Percentiles rank a stretch among this genome's conserved stretches.
phyloP scores from a whole-genome alignment of 371 early-diverging fungal species.

The Mucor indicus region DNA sequence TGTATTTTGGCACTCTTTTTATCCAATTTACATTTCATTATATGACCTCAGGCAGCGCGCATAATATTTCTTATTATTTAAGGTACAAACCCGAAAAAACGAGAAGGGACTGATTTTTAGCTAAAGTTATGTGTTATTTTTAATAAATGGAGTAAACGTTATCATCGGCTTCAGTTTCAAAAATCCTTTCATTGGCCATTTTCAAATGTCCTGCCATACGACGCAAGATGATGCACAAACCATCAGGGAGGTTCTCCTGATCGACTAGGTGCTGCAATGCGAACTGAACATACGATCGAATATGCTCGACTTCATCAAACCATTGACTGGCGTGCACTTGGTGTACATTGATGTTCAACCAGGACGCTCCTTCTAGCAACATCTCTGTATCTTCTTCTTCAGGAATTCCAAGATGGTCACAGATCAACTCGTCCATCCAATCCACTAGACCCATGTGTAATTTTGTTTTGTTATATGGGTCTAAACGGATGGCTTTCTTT shows the following conservation, averaged over 20 bases:
- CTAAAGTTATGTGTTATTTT: no score
- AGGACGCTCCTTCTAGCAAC: conserved; percentile 8
- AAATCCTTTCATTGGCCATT: conserved; percentile 27
- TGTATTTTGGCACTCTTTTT: no score
- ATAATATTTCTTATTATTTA: no score
- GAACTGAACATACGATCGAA: conserved; percentile 7
- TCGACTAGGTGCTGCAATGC: conserved; percentile 9
- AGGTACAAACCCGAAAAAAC: no score
- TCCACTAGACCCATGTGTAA: conserved; percentile 11
- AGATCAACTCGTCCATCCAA: conserved; percentile 38
- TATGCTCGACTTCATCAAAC: conserved; percentile 27
- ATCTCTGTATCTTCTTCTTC: conserved; percentile 21
- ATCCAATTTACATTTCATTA: no score
- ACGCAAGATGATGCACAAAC: conserved; percentile 2
- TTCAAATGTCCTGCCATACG: conserved; percentile 20
- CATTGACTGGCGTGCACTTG: conserved; percentile 11
- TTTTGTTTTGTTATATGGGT: conserved; percentile 1
- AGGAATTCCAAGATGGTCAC: conserved; percentile 29
- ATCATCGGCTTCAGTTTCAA: no score
- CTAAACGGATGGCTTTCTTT: conserved; percentile 2
- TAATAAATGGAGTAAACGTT: no score
- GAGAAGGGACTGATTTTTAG: no score
- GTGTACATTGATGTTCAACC: conserved; percentile 4
- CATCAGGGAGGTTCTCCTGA: background rate
- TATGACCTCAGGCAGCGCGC: no score